These are phyloP conservation scores for Jatropha curcas DNA, from an alignment of 345 rosid species.

Conservation along the genomic window DNA sequence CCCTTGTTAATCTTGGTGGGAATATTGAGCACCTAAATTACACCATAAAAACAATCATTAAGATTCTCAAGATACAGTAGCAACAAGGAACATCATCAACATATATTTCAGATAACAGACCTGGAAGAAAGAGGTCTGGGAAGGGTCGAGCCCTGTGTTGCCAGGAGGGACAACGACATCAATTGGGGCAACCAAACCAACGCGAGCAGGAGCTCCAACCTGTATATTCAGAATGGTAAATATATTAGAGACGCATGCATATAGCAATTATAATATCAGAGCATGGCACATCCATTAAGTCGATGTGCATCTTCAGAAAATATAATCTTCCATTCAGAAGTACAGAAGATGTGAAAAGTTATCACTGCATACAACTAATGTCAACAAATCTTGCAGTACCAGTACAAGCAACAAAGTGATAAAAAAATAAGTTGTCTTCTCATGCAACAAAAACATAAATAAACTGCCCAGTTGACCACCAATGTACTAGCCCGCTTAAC, in stretches of 20 bases:
- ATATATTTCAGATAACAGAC: constrained; percentile 19
- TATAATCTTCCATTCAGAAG: not conserved
- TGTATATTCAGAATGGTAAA: constrained; percentile 8
- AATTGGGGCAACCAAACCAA: constrained; percentile 87
- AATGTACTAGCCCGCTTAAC: no score
- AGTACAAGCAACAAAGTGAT: no score
- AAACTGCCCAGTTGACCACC: no score
- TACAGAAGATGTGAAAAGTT: not conserved
- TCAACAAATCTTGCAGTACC: no score
- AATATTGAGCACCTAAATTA: constrained; percentile 72
- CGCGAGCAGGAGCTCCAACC: constrained; percentile 99
- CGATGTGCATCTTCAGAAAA: not conserved
- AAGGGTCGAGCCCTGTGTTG: constrained; percentile 94
- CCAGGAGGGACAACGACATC: constrained; percentile 97
- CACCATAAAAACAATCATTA: not conserved
- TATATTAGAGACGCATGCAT: no score
- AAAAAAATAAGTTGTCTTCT: no score
- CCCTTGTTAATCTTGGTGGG: constrained; percentile 99
- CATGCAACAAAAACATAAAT: no score
- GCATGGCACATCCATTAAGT: no score
- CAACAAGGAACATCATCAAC: not conserved
- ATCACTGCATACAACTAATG: no score
- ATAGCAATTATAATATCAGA: no score
- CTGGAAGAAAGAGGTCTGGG: constrained; percentile 98
- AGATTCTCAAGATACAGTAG: not conserved